These are phyloP conservation scores for Camillea tinctor DNA, from an alignment of 2,329 filamentous ascomycete genomes.

Conservation along the genomic window DNA sequence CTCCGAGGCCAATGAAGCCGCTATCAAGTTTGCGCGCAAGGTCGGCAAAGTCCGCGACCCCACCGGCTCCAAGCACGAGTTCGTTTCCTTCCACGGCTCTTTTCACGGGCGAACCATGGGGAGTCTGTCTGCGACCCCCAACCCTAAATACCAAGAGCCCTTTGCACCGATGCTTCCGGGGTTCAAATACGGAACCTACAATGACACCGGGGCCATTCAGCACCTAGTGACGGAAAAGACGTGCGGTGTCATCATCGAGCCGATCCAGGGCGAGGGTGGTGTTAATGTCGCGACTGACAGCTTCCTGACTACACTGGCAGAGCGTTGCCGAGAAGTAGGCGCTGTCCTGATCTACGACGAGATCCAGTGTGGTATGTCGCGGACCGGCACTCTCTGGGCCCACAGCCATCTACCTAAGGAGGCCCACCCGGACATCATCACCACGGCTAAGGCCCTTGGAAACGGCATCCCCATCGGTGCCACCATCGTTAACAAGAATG, in stretches of 20 bases:
- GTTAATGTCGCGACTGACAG: conserved; percentile 80
- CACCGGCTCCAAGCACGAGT: conserved; percentile 70
- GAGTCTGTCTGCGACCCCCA: conserved; percentile 89
- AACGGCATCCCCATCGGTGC: conserved; percentile 97
- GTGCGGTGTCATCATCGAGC: conserved; percentile 93
- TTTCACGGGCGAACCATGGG: conserved; percentile 99
- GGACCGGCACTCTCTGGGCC: conserved; percentile 89
- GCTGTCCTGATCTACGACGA: conserved; percentile 93
- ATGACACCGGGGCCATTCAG: conserved; percentile 71
- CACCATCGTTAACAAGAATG: conserved; percentile 59
- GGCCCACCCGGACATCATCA: conserved; percentile 91
- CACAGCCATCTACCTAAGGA: conserved; percentile 69
- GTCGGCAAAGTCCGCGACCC: conserved; percentile 74
- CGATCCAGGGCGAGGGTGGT: conserved; percentile 95
- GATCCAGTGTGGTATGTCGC: conserved; percentile 89
- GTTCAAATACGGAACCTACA: conserved; percentile 83
- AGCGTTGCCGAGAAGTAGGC: conserved; percentile 80
- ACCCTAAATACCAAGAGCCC: conserved; percentile 94
- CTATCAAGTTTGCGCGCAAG: conserved; percentile 95
- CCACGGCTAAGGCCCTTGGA: conserved; percentile 91
- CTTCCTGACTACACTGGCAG: conserved; percentile 81
- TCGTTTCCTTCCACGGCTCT: conserved; percentile 87
- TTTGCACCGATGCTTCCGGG: conserved; percentile 96
- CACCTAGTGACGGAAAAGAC: conserved; percentile 79
- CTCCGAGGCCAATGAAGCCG: conserved; percentile 95